Evolutionary conservation across 2,329 filamentous ascomycete genomes (phyloP), one percentile per base, ranked within the genome.

Genomic region (Ophiocordyceps camponoti-saundersi): DNA sequence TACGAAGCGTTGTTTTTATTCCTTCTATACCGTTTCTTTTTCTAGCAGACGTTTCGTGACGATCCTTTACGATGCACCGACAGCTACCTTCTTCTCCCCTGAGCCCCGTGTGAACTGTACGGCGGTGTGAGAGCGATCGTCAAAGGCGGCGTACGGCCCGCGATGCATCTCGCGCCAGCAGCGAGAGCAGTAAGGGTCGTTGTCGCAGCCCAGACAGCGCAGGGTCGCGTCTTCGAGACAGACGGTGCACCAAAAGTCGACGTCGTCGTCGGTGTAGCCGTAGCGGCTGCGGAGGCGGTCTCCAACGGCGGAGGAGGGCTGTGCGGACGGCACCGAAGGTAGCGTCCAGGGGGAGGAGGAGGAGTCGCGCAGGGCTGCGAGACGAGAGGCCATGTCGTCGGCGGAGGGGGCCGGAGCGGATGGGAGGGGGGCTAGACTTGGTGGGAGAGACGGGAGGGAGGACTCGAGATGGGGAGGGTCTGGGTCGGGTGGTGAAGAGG

Each of bases 151-250:
- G 42, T 70, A 68, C 1, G 79, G 77, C 0, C 83, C 80, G 32
- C 77, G 66, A 56, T 93, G 87, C 61, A 87, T 86, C 57, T 90
- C 85, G 49, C 71, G 73, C 86, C 86, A 94, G 66, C 87, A 93
- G 16, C 74, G 67, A 21, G 71, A 68, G 59, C 87, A 94, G 59
- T 90, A 93, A 40, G 86, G 67, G 52, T 89, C 79, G 26, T 65
- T 63, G 34, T 79, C 77, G 55, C 87, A 94, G 3, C 81, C 85
- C 0, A 79, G 58, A 58, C 87, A 94, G 48, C 72, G 71, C 26
- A 92, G 64, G 3, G 77, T 79, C 0, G 82, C 85, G 56, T 92
- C 83, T 49, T 87, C 84, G 44, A 82, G 77, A 58, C 87, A 94
- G 11, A 92, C 87, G 30, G 80, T 75, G 59, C 87, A 93, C 85